Evolutionary conservation across 73 alveolate genomes (phyloP), one percentile per base, ranked within the genome.

Genomic region (Paraurostyla sp.): DNA sequence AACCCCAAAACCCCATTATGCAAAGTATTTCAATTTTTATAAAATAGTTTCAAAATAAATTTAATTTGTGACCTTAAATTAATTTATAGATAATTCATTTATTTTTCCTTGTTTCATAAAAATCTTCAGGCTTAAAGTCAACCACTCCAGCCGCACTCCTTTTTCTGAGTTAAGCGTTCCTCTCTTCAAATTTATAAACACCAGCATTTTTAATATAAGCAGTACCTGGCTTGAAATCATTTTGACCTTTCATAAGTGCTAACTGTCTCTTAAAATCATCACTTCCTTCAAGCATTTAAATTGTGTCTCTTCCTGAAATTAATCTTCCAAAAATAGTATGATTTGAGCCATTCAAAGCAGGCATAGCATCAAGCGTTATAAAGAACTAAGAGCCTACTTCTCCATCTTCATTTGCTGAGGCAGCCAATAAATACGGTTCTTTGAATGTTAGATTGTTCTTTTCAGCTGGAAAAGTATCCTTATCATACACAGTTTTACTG

Each of bases 271-370:
- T 81, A 33, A 81, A 81, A 20, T 69, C 88, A 42, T 83, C 58
- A 0, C 63, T 73, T 40, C 73, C 71, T 23, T 90, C 92, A 54
- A 90, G 52, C 40, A 69, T 50, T 0, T 54, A 41, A 35, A 60
- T 13, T 0, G 52, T 25, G 27, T 81, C 82, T n/a, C 20, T 52
- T 1, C 90, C 90, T 20, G 62, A 43, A 7, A 48, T 25, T 49
- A 91, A 54, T 46, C 88, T 83, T 0, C 96, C 96, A 45, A 91
- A 83, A 0, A 91, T 84, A n/a, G 88, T 71, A 51, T 90, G 84
- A 46, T 73, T 46, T 4, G 83, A 33, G 22, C 88, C 84, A 51
- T 91, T 84, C 4, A 91, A 63, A 29, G 27, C 69, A 25, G 91
- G 92, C 30, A 73, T 27, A n/a, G 62, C 16, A 45, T 83, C 92